Evolutionary conservation across 2,329 filamentous ascomycete genomes (phyloP).

Genomic region (Colletotrichum lentis): DNA sequence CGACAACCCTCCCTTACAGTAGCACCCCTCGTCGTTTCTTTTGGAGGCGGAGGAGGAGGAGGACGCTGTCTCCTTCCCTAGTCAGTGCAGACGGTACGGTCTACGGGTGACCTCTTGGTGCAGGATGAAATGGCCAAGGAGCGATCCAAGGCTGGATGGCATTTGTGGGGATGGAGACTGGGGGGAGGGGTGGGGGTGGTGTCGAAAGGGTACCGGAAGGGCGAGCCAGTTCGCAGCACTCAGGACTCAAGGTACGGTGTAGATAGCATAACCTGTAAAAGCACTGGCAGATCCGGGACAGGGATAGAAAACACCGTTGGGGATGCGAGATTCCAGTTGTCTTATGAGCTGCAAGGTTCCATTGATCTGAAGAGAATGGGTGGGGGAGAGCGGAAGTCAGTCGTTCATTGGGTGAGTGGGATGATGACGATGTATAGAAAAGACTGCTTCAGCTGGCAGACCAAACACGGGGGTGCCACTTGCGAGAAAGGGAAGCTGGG

Average conservation of each 20-base stretch:
- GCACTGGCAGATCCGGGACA: slow-evolving; percentile 20
- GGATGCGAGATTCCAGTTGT: slow-evolving; percentile 39
- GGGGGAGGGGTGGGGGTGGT: slow-evolving; percentile 6
- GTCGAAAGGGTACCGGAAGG: slow-evolving; percentile 11
- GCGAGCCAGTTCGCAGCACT: neutral
- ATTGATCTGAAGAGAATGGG: slow-evolving; percentile 37
- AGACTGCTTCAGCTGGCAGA: slow-evolving; percentile 27
- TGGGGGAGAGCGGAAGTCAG: slow-evolving; percentile 30
- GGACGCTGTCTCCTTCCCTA: slow-evolving; percentile 31
- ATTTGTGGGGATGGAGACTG: slow-evolving; percentile 37
- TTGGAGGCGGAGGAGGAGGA: slow-evolving; percentile 32
- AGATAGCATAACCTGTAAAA: slow-evolving; percentile 5
- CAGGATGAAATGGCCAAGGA: slow-evolving; percentile 27
- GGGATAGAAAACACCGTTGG: slow-evolving; percentile 37
- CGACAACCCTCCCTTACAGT: slow-evolving; percentile 39
- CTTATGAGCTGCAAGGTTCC: slow-evolving; percentile 38
- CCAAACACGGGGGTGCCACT: slow-evolving; percentile 4
- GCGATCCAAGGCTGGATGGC: slow-evolving; percentile 31
- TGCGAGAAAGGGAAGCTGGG: neutral
- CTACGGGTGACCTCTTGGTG: slow-evolving; percentile 35
- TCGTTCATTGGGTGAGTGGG: slow-evolving; percentile 31
- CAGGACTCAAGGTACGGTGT: neutral
- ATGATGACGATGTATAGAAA: slow-evolving; percentile 17
- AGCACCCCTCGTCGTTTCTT: slow-evolving; percentile 38
- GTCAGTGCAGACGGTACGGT: slow-evolving; percentile 21